Base-by-base conservation (phyloP, 106 monocot species). In the Dendrobium huoshanense region DNA sequence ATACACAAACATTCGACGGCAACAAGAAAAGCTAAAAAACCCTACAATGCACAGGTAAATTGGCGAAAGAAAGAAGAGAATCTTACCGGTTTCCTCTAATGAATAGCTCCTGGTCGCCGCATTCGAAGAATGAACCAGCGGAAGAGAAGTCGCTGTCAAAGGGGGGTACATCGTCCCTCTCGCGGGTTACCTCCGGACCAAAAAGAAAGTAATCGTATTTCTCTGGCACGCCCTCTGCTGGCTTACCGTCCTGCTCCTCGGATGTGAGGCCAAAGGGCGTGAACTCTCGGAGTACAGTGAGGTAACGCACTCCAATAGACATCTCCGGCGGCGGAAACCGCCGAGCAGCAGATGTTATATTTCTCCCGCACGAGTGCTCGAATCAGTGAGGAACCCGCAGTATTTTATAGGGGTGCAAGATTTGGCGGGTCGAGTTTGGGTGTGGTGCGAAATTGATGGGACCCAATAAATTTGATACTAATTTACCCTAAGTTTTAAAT, bases 51-150 rank as follows among this genome's bases (percentile, higher is more conserved):
- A 31, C 9, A n/a, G 58, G n/a, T 16, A 72, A 72, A 37, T 59
- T 61, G 42, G 22, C 25, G 27, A 24, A 81, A 59, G 72, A 72
- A 33, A 10, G 6, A 41, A 42, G 67, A 43, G 4, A 31, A 17
- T 24, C 6, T 13, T 84, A 96, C 96, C 96, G 70, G 78, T 88
- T 96, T 29, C 92, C 94, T 20, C 94, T 85, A 77, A 96, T 84
- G 85, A 96, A 96, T 77, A 96, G 81, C 90, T 96, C 96, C 86
- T 94, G 94, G n/a, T 96, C 94, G 20, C 90, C 85, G 54, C 80
- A 54, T 56, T 81, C 83, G 9, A 82, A 80, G 24, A 85, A 44
- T 16, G 89, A 73, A 16, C 80, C 80, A 11, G 85, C 49, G 25
- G 78, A 22, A 43, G 82, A 82, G 55, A 81, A 81, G 55, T 86